A percentile compares a stretch with the other conserved stretches of the same genome.
Conservation (phyloP, 176 grass and related monocot genomes). For the Carex parvula region DNA sequence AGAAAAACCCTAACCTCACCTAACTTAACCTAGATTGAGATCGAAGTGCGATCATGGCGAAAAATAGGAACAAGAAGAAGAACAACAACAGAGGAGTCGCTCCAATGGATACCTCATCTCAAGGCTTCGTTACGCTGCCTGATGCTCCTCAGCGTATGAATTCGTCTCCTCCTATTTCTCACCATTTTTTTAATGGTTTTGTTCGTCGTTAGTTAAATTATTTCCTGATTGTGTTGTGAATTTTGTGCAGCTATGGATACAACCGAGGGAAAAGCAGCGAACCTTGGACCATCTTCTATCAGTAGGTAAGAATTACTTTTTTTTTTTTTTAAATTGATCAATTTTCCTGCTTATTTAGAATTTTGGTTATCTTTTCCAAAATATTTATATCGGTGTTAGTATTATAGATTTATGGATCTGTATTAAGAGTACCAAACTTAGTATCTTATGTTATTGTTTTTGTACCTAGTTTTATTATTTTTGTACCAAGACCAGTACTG, state of each 20-base stretch:
- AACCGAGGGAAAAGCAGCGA: slow-evolving; percentile 33
- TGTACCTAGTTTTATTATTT: not conserved
- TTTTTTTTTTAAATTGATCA: not conserved
- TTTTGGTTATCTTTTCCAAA: not conserved
- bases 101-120: slow-evolving; percentile 53
- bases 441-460: not conserved
- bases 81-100: slow-evolving; percentile 32
- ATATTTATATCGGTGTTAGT: not conserved
- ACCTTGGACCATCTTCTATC: slow-evolving; percentile 41
- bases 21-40: not conserved
- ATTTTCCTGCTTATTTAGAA: not conserved
- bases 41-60: slow-evolving; percentile 50
- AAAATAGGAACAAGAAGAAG: slow-evolving; percentile 61
- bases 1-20: slow-evolving; percentile 43
- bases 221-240: not conserved
- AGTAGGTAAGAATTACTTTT: slow-evolving; percentile 34
- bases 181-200: not conserved
- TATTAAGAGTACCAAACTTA: not conserved
- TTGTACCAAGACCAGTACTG: not conserved
- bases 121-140: not conserved
- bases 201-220: not conserved
- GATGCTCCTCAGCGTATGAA: slow-evolving; percentile 44
- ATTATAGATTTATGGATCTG: not conserved
- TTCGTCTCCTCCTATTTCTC: not conserved
- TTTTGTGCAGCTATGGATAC: slow-evolving; percentile 66